These are phyloP conservation scores for Ceratobasidium sp. DNA, from an alignment of 1,284 basidiomycete genomes.

Conservation along the genomic window DNA sequence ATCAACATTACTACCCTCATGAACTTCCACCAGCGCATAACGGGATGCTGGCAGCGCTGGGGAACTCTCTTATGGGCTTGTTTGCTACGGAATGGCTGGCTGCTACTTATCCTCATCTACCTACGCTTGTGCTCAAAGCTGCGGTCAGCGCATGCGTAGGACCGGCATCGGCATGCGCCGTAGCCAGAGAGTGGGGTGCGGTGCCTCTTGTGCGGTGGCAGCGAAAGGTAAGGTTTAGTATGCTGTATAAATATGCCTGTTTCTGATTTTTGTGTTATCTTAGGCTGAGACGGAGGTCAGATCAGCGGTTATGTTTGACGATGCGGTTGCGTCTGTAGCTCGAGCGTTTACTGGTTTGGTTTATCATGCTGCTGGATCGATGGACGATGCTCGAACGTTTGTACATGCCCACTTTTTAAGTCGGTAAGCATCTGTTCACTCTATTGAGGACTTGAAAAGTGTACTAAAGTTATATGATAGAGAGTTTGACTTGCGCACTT, in stretches of 20 bases:
- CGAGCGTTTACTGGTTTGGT: conserved; percentile 80
- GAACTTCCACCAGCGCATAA: conserved; percentile 71
- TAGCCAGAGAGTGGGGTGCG: conserved; percentile 85
- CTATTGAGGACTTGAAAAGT: background rate
- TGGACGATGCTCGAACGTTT: conserved; percentile 82
- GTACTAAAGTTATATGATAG: conserved; percentile 55
- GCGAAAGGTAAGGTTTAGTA: conserved; percentile 62
- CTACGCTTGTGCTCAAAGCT: conserved; percentile 88
- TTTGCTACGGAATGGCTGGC: conserved; percentile 90
- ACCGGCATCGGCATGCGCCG: conserved; percentile 79
- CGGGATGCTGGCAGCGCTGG: conserved; percentile 80
- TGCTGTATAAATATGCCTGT: conserved; percentile 32
- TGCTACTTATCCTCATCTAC: conserved; percentile 88
- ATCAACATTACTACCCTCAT: conserved; percentile 64
- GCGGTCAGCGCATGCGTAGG: conserved; percentile 93
- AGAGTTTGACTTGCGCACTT: conserved; percentile 78
- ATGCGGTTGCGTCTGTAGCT: conserved; percentile 80
- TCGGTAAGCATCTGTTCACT: background rate
- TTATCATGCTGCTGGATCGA: conserved; percentile 75
- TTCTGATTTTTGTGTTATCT: conserved; percentile 42
- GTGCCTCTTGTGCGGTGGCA: conserved; percentile 75
- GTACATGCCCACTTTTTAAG: conserved; percentile 84
- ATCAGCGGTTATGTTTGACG: conserved; percentile 66
- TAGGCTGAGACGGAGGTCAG: conserved; percentile 62
- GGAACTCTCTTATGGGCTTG: conserved; percentile 91